phyloP scores from a whole-genome alignment of 306 rosid genomes.

The Corylus americana region DNA sequence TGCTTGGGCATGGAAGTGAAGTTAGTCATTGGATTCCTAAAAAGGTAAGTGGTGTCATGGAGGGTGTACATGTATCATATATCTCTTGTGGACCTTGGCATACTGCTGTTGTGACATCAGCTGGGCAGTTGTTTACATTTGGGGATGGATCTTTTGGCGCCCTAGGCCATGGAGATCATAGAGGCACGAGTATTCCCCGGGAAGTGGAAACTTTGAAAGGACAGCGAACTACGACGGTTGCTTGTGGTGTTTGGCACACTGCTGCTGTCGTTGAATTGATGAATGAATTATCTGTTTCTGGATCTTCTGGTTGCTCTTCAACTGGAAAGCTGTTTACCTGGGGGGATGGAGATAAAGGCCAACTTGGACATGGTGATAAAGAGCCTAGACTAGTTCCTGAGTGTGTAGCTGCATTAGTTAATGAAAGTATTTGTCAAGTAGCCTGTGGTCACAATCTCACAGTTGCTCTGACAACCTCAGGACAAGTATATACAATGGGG shows the following conservation, averaged over 20 bases:
- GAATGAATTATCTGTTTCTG: constrained; percentile 46
- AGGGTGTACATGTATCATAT: constrained; percentile 68
- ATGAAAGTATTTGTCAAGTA: constrained; percentile 69
- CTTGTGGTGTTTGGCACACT: constrained; percentile 99
- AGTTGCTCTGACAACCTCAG: constrained; percentile 73
- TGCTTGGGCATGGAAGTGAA: constrained; percentile 87
- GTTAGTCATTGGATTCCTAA: constrained; percentile 90
- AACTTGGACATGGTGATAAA: constrained; percentile 75
- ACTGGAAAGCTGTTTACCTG: constrained; percentile 81
- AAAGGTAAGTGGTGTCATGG: constrained; percentile 70
- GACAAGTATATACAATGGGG: constrained; percentile 88
- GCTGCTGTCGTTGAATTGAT: constrained; percentile 76
- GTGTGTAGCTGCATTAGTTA: constrained; percentile 59
- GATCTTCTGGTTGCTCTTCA: constrained; percentile 47
- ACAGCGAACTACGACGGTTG: constrained; percentile 68
- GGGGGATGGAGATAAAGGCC: constrained; percentile 97
- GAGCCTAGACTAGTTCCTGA: constrained; percentile 69
- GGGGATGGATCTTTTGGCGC: constrained; percentile 99
- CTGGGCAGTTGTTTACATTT: constrained; percentile 87
- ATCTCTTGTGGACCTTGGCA: constrained; percentile 98
- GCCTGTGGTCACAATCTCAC: constrained; percentile 90
- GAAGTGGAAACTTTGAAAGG: constrained; percentile 79
- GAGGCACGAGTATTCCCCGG: constrained; percentile 64
- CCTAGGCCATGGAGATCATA: constrained; percentile 87
- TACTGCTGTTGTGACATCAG: constrained; percentile 83